Evolutionary conservation across 768 basidiomycete genomes (phyloP), one percentile per base, ranked within the genome.

Genomic region (Lactarius deliciosus): DNA sequence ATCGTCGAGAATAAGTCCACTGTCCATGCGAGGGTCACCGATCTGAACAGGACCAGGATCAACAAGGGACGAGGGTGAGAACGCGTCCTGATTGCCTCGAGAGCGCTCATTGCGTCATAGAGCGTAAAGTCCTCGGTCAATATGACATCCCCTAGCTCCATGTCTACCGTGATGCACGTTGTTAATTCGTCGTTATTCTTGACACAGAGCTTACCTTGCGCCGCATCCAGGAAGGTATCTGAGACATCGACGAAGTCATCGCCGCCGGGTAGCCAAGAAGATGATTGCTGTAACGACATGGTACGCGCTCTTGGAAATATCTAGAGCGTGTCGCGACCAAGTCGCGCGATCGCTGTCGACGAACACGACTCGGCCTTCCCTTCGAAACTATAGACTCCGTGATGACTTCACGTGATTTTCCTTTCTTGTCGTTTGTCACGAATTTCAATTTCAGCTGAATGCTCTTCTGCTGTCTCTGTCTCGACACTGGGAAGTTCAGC

Each of bases 101-200:
- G 86, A 16, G 93, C 91, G 71, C 90, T 91, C 94, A 98, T 96
- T n/a, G 93, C 88, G 68, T 98, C 95, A 68, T 88, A 83, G 57
- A 96, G 80, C 20, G 85, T 84, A 70, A 93, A 89, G 36, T 83
- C 85, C 0, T 87, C 83, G 72, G 85, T 86, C 40, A 92, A 81
- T 7, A 94, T 66, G 65, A 94, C 77, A 43, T 81, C 81, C 15
- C 85, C 86, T 0, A 82, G 78, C 36, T 82, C 79, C 84, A 96
- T 86, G 50, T 86, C 92, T 85, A 59, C 5, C 30, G 43, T n/a
- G 20, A 45, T 9, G 30, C 53, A 30, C 8, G 18, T 28, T 28
- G 28, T 65, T 64, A 25, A 40, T 30, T 30, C 54, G 28, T 40
- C 20, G 9, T 16, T 65, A 32, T 34, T 18, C 20, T 22, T 25